Base-by-base conservation (phyloP, 108 stramenopile genomes). In the Skeletonema potamos region DNA sequence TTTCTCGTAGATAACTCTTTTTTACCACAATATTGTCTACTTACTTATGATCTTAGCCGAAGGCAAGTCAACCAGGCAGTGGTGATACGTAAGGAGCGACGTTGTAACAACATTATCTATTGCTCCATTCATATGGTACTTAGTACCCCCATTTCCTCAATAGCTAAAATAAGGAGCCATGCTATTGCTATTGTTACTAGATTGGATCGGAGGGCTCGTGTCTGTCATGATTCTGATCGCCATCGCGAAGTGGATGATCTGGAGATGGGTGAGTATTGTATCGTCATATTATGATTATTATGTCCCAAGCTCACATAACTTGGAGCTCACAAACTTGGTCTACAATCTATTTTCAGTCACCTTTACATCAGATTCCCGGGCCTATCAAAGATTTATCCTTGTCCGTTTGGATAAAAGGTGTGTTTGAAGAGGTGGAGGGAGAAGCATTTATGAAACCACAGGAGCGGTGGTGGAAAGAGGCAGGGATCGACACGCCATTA, bases 381-480 rank as follows among this genome's bases (percentile, higher is more conserved):
- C 56, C 56, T 15, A 68, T 62, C 7, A 58, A 54, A 39, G 30
- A 27, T 5, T 68, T 58, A n/a, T 54, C 71, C 0, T 28, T 72
- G 27, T 27, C 15, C 7, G 24, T 20, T 11, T 86, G 74, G 68
- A 18, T 77, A 24, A 8, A 70, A 12, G 87, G 87, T 33, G 58
- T 64, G 20, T 78, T 82, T 24, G 6, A 22, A n/a, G 41, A 46
- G 15, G 68, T 85, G 12, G 28, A 66, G 3, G 29, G 44, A 46
- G 75, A 78, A 68, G 69, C 84, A 3, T 88, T 85, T 56, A 75
- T 85, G 77, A 57, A 73, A 39, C 84, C 85, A 3, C 79, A 81
- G 15, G 66, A 73, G 56, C 73, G 77, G 54, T 86, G 88, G 85
- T 84, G 81, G 83, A 77, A 82, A 59, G 77, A 77, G 29, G 83